Percentiles rank a stretch among this genome's conserved stretches.
phyloP scores from a whole-genome alignment of 2,329 filamentous ascomycete genomes.

The Calonectria fujianensis region DNA sequence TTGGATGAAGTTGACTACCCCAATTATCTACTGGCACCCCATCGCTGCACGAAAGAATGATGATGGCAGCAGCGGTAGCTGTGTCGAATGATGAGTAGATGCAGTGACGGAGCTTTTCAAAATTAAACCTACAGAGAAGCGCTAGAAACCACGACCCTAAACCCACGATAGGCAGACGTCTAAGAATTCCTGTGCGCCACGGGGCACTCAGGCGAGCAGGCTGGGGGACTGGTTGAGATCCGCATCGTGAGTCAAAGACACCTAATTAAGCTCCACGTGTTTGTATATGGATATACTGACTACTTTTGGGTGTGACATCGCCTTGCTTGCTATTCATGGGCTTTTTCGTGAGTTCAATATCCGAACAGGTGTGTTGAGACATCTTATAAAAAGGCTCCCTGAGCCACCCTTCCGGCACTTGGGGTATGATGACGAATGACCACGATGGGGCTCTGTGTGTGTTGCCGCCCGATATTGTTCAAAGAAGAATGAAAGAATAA shows the following conservation, averaged over 20 bases:
- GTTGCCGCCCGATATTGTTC: not conserved
- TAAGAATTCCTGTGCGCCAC: not conserved
- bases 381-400: not conserved
- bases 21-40: not conserved
- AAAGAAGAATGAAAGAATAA: not conserved
- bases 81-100: not conserved
- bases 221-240: no score
- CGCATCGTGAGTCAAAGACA: no score
- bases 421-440: not conserved
- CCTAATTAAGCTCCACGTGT: no score
- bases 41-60: not conserved
- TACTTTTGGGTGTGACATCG: not conserved
- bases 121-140: not conserved
- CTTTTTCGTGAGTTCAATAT: not conserved
- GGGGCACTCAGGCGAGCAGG: not conserved
- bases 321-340: not conserved
- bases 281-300: not conserved
- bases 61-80: not conserved
- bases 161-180: not conserved
- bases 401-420: not conserved
- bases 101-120: no score
- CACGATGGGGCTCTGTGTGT: not conserved
- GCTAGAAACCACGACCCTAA: not conserved
- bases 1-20: not conserved
- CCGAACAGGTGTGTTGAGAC: not conserved